These are phyloP conservation scores for Mycosphaerella arachidis DNA, from an alignment of 2,329 filamentous ascomycete genomes.

Conservation along the genomic window DNA sequence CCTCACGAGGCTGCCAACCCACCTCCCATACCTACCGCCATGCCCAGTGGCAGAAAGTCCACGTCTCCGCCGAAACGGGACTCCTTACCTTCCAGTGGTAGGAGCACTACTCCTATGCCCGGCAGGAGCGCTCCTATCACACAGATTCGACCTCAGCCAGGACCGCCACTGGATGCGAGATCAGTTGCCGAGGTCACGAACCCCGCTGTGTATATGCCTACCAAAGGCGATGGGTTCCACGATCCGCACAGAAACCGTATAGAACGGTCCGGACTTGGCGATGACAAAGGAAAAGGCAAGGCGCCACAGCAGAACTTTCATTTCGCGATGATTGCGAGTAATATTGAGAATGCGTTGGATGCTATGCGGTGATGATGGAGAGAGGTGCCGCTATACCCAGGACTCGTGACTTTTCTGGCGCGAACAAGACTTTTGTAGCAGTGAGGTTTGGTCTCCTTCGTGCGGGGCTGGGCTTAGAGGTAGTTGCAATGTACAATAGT, in stretches of 20 bases:
- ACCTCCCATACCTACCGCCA: neutral
- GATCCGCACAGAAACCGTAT: neutral
- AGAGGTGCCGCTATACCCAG: too few relatives aligned
- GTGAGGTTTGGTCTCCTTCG: too few relatives aligned
- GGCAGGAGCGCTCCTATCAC: neutral
- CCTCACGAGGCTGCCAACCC: neutral
- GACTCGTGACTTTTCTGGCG: too few relatives aligned
- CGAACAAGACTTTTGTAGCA: too few relatives aligned
- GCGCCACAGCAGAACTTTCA: conserved; percentile 20
- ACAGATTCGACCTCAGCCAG: neutral
- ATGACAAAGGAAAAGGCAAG: conserved; percentile 9
- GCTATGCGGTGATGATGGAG: conserved; percentile 17
- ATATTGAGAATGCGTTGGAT: conserved; percentile 29
- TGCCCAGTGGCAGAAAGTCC: neutral
- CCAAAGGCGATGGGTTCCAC: conserved; percentile 3
- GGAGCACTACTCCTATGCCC: neutral
- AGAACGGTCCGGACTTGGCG: neutral
- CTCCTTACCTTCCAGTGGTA: neutral
- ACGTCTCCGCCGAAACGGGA: neutral
- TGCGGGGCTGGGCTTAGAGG: too few relatives aligned
- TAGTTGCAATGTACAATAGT: too few relatives aligned
- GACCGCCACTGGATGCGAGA: neutral
- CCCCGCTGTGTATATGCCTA: conserved; percentile 6
- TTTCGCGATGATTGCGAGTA: conserved; percentile 27
- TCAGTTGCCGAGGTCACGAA: conserved; percentile 1